Evolutionary conservation across 345 rosid genomes (phyloP), one percentile per base, ranked within the genome.

Genomic region (Aquilaria malaccensis): DNA sequence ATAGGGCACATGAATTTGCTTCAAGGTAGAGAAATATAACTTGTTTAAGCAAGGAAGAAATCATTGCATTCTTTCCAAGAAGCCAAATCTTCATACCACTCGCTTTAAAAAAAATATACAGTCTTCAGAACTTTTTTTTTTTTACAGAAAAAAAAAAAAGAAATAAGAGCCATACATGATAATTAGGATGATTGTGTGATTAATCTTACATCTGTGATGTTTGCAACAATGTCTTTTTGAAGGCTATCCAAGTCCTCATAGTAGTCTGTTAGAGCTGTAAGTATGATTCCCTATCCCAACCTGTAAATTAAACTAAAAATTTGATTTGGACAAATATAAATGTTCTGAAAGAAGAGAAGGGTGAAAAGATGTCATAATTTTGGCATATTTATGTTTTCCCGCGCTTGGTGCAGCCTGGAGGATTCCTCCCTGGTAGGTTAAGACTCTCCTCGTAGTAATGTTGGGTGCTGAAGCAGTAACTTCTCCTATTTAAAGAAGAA

Each of bases 221-320:
- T 89, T 29, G 74, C 70, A 49, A 72, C 84, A 6, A 89, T 81
- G 68, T 85, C 81, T 69, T 81, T 64, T 64, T 80, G 85, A 67
- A 87, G 96, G 58, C 80, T 87, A 63, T 78, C 83, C 85, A 83
- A 67, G 75, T 93, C 79, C 50, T 80, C 87, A 12, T 93, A 84
- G 74, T 77, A 85, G 58, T 89, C 96, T 55, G 76, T 70, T 1
- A 83, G 74, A 67, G 98, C 89, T 53, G 86, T 80, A 2, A 84
- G 87, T 37, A 93, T 77, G 47, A 93, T 74, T 93, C 97, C 79
- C 94, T 86, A 14, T 93, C 97, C 98, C 97, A 93, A 89, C 96
- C 96, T 91, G 58, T 2, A 30, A 37, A 37, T 37, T 37, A 5
- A 37, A 37, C 22, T 22, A 37, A 9, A 2, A 37, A 37, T 4